These are phyloP conservation scores for Lecanicillium sp. DNA, from an alignment of 2,329 filamentous ascomycete species.

Conservation along the genomic window DNA sequence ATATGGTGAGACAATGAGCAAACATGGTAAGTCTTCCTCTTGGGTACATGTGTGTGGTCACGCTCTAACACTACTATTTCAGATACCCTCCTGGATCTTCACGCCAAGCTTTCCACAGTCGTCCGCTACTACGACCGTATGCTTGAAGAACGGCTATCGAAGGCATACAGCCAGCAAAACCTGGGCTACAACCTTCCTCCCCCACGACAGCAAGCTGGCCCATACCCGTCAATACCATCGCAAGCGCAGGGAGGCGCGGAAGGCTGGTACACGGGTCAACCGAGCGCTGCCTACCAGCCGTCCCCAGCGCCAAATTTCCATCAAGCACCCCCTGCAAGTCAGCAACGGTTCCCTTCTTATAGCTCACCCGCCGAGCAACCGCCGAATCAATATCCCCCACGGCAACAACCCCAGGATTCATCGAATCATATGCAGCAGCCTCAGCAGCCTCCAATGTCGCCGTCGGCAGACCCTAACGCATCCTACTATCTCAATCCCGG, in stretches of 20 bases:
- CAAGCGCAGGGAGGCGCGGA: slow-evolving; percentile 48
- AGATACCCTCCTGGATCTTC: slow-evolving; percentile 90
- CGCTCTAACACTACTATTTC: no score
- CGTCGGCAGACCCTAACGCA: slow-evolving; percentile 41
- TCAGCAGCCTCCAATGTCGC: slow-evolving; percentile 19
- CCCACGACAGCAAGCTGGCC: slow-evolving; percentile 43
- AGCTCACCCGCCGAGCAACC: slow-evolving; percentile 31
- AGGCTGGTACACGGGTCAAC: slow-evolving; percentile 72
- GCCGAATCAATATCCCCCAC: slow-evolving; percentile 35
- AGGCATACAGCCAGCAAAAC: slow-evolving; percentile 78
- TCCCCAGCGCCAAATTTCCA: slow-evolving; percentile 35
- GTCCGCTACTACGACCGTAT: slow-evolving; percentile 97
- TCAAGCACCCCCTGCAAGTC: slow-evolving; percentile 25
- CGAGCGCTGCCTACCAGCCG: slow-evolving; percentile 41
- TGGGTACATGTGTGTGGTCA: no score
- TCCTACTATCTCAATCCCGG: slow-evolving; percentile 48
- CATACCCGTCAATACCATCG: slow-evolving; percentile 65
- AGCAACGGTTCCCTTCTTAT: slow-evolving; percentile 37
- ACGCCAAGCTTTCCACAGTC: slow-evolving; percentile 91
- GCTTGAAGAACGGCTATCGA: slow-evolving; percentile 91
- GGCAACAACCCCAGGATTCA: slow-evolving; percentile 27
- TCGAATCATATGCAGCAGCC: slow-evolving; percentile 20
- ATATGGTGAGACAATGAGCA: slow-evolving; percentile 99
- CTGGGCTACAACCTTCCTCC: slow-evolving; percentile 55
- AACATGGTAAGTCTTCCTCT: slow-evolving; percentile 88